Conservation (phyloP, 1,284 basidiomycete genomes). For the Takashimella koratensis region DNA sequence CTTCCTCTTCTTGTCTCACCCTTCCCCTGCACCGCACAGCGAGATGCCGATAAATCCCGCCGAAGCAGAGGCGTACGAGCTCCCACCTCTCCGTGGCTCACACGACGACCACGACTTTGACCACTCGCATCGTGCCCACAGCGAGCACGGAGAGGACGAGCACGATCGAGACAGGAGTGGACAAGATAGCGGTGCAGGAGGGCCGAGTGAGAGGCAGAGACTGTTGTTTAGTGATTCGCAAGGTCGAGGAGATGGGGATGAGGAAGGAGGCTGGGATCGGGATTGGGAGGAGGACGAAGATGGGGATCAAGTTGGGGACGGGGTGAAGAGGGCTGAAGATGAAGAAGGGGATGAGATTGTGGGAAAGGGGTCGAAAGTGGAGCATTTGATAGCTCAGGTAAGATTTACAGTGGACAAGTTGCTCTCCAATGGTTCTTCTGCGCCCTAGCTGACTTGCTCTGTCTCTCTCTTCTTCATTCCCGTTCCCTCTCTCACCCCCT, state of each 20-base stretch:
- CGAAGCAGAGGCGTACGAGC: conserved; percentile 44
- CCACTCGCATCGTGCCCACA: conserved; percentile 8
- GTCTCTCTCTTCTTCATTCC: not conserved
- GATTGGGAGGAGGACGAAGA: conserved; percentile 2
- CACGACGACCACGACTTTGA: too few relatives aligned
- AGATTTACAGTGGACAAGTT: too few relatives aligned
- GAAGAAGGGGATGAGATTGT: conserved; percentile 9
- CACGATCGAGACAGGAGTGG: conserved; percentile 6
- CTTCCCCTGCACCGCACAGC: too few relatives aligned
- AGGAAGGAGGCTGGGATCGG: conserved; percentile 3
- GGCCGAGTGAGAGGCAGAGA: conserved; percentile 7
- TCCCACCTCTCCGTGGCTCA: conserved; percentile 18
- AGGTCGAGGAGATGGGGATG: not conserved
- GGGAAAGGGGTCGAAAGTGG: conserved; percentile 37
- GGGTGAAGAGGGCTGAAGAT: conserved; percentile 1
- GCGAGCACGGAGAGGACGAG: conserved; percentile 6
- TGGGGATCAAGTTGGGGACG: conserved; percentile 2
- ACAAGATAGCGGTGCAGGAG: too few relatives aligned
- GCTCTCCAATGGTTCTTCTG: not conserved
- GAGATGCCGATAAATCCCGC: too few relatives aligned
- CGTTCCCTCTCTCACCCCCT: not conserved
- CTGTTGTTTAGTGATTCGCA: not conserved
- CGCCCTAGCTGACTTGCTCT: not conserved
- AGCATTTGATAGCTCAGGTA: conserved; percentile 36
- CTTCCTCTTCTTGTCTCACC: too few relatives aligned